Evolutionary conservation across 805 yeast genomes (phyloP), one percentile per base, ranked within the genome.

Genomic region (Vanderwaltozyma verrucispora): DNA sequence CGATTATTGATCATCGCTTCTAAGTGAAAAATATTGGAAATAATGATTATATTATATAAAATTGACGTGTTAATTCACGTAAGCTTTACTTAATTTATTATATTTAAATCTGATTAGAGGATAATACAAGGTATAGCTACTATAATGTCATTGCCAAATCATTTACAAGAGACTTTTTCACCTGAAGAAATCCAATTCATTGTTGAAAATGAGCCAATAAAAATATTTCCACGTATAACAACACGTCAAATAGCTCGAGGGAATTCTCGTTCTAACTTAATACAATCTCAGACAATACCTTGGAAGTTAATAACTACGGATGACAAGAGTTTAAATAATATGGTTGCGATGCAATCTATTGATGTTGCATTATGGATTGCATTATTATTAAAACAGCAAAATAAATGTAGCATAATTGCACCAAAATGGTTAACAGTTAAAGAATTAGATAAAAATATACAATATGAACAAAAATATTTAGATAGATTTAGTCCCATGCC

Each of bases 361-460:
- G 65, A 72, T 33, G 76, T 92, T 0, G 94, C 96, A 0, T 45
- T 89, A 2, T 92, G 97, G 97, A 64, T 84, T 16, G 97, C 96
- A 0, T 54, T 88, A 7, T 63, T 88, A 16, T 64, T 92, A 35
- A 86, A 85, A 51, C 76, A 79, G 33, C 97, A 92, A 56, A 80
- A 77, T 33, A 80, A 87, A 50, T 86, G 96, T 59, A 80, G 78
- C 44, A 76, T 92, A 3, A 77, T 85, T 8, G 80, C 87, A 12
- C 98, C 98, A 0, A 69, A 65, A 1, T 92, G 98, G 98, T 67
- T 92, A 9, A 71, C 69, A 9, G 59, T 72, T 33, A 64, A 65
- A 15, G 65, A 65, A 35, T 57, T 89, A 39, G 71, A 72, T 37
- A 67, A 64, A 5, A 66, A 70, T 30, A 75, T 81, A 47, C 84